Evolutionary conservation across 176 grass and related monocot species (phyloP), one percentile per base, ranked within the genome.

Genomic region (Lolium perenne): DNA sequence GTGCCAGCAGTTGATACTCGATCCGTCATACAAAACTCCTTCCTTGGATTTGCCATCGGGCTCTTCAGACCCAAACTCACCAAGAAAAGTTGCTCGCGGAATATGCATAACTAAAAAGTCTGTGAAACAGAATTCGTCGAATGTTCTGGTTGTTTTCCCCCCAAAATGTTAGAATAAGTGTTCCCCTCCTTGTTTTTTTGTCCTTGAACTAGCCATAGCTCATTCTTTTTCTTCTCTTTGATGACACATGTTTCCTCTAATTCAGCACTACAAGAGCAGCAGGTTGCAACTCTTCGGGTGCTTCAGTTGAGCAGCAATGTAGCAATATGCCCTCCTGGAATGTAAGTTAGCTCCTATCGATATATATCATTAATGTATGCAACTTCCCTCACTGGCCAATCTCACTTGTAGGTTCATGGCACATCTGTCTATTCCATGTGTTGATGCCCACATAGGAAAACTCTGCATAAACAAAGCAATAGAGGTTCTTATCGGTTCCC

Each of bases 271-370:
- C 83, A 82, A 43, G 77, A 89, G 57, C 86, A 92, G 80, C 96
- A 98, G 79, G 80, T 83, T 58, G 61, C 90, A 82, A 76, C 91
- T 71, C 45, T 98, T 75, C 89, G 84, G 18, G 90, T 87, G 69
- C 91, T 98, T 86, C 96, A 98, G 61, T 80, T 98, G 83, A 94
- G 96, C 90, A 90, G 83, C 84, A 98, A 92, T 84, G 84, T 95
- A 66, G 93, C 89, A 83, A 71, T 95, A 78, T 98, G 91, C 54
- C 96, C 96, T 85, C 57, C 93, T 86, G 91, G 86, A 91, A 84
- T 86, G 96, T 98, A 85, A 92, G 93, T 89, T 80, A 29, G 11
- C 14, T 29, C 48, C 50, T 82, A 64, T 83, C 40, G 43, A 59
- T 77, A 64, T 87, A 32, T 83, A 55, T 86, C 2, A 25, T 70